Evolutionary conservation across 768 basidiomycete species (phyloP).

Genomic region (Mycena floridula): DNA sequence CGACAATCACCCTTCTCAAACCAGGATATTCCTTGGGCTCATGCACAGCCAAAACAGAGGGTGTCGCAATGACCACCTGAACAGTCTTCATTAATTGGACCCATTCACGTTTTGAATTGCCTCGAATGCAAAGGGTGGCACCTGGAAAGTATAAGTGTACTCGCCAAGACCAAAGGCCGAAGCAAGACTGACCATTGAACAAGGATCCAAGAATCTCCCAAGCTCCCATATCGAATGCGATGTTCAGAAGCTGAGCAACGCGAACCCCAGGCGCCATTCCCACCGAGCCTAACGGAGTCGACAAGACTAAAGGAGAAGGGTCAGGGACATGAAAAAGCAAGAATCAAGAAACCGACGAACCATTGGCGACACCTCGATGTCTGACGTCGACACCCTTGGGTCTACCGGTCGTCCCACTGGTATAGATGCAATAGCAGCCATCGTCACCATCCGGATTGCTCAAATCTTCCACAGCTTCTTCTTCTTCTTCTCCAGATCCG

Average conservation of each 20-base stretch:
- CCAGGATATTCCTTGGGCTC: constrained; percentile 47
- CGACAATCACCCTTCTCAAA: constrained; percentile 46
- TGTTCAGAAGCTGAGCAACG: constrained; percentile 56
- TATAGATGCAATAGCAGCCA: constrained; percentile 42
- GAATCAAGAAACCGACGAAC: constrained; percentile 29
- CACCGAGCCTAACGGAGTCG: constrained; percentile 45
- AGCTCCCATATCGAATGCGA: constrained; percentile 63
- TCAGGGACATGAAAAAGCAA: neutral
- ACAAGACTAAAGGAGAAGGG: constrained; percentile 27
- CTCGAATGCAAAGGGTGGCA: constrained; percentile 45
- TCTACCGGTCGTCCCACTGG: constrained; percentile 38
- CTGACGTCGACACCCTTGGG: constrained; percentile 42
- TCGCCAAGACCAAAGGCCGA: no score
- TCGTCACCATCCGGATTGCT: constrained; percentile 12
- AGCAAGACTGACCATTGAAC: no score
- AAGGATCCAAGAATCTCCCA: constrained; percentile 54
- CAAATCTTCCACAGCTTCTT: constrained; percentile 15
- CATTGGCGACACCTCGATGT: constrained; percentile 29
- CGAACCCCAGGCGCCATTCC: constrained; percentile 50
- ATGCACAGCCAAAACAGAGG: constrained; percentile 43
- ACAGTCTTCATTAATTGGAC: constrained; percentile 40
- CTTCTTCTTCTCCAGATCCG: constrained; percentile 6
- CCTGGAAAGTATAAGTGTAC: no score
- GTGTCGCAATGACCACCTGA: constrained; percentile 48
- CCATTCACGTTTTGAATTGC: constrained; percentile 47